phyloP scores from a whole-genome alignment of 495 filamentous ascomycete species.

The Penicillium arizonense region DNA sequence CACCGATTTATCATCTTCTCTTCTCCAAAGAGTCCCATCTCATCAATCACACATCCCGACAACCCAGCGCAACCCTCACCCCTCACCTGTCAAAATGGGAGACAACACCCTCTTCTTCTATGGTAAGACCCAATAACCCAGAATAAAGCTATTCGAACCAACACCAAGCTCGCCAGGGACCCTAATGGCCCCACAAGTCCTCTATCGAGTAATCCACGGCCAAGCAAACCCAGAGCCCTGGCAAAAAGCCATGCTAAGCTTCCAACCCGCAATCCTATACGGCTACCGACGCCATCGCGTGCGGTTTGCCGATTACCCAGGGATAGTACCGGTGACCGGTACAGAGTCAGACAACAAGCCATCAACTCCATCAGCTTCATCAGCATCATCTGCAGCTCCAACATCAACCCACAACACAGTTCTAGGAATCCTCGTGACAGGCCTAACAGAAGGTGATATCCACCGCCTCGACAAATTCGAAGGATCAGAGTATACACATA shows the following conservation, averaged over 20 bases:
- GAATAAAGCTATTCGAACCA: background rate
- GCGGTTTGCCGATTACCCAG: conserved; percentile 73
- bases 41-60: background rate
- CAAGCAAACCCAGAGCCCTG: conserved; percentile 44
- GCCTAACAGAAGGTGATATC: conserved; percentile 75
- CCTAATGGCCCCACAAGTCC: conserved; percentile 78
- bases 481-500: conserved; percentile 68
- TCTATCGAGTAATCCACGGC: conserved; percentile 80
- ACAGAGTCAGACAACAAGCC: background rate
- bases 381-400: conserved; percentile 18
- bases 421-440: conserved; percentile 74
- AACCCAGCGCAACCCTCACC: background rate
- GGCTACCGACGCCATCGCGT: conserved; percentile 70
- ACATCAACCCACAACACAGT: conserved; percentile 43
- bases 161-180: conserved; percentile 26
- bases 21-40: background rate
- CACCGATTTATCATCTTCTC: background rate
- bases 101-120: conserved; percentile 57
- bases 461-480: conserved; percentile 80
- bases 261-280: conserved; percentile 74
- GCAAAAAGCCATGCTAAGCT: conserved; percentile 54
- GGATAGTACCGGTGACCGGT: conserved; percentile 53
- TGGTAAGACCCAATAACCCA: conserved; percentile 35
- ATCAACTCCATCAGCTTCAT: too few relatives aligned
- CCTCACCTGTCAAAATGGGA: conserved; percentile 27